Conservation (phyloP, 108 stramenopile species). For the Fragilaria radians region DNA sequence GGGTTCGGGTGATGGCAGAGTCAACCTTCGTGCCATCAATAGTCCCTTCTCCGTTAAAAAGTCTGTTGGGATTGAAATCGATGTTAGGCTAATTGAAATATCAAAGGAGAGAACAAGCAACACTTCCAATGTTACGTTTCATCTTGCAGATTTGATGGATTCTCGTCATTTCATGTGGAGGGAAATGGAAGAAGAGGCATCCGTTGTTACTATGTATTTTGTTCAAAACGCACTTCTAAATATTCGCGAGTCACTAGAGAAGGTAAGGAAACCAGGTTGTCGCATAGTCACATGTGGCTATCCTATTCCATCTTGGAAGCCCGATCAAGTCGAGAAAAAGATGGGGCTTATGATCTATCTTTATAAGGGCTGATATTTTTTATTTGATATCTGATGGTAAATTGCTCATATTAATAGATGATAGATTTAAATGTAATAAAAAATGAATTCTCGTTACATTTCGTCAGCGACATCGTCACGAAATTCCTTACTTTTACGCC, state of each 20-base stretch:
- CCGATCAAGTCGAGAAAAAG: constrained; percentile 54
- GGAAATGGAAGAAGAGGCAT: constrained; percentile 33
- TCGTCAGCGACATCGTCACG: constrained; percentile 68
- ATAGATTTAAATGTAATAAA: no score
- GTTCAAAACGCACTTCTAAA: constrained; percentile 53
- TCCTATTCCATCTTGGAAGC: constrained; percentile 67
- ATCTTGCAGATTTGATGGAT: constrained; percentile 48
- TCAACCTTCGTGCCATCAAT: constrained; percentile 68
- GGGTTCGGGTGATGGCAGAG: constrained; percentile 78
- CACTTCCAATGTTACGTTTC: constrained; percentile 53
- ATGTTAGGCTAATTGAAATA: constrained; percentile 54
- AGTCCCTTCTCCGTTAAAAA: constrained; percentile 28
- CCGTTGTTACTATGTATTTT: constrained; percentile 81
- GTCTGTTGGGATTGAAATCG: constrained; percentile 68
- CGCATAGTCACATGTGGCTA: constrained; percentile 70
- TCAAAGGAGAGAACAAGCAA: constrained; percentile 31
- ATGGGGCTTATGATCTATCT: constrained; percentile 66
- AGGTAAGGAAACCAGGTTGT: constrained; percentile 27
- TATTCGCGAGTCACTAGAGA: constrained; percentile 53
- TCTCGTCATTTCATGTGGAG: background rate
- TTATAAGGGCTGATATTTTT: no score
- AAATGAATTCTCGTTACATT: no score
- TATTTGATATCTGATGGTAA: no score
- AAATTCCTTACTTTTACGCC: constrained; percentile 65
- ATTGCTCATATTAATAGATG: no score